Conservation (phyloP, 768 basidiomycete species). For the Pleurotus ostreatus region DNA sequence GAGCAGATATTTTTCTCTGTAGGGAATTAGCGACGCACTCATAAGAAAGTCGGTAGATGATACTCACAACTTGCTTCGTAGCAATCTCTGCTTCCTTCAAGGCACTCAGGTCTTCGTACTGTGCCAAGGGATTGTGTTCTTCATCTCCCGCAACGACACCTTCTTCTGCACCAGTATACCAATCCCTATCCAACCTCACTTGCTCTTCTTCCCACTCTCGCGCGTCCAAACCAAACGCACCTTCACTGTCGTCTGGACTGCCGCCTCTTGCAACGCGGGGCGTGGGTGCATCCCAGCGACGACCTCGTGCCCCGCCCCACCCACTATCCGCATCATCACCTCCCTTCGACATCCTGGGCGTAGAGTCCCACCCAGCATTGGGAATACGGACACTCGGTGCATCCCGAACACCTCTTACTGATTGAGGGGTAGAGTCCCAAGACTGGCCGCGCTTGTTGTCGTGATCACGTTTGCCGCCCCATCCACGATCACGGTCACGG, state of each 20-base stretch:
- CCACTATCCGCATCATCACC: constrained; percentile 56
- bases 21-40: neutral
- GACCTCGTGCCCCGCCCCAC: constrained; percentile 57
- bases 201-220: constrained; percentile 99
- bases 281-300: constrained; percentile 81
- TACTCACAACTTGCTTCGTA: constrained; percentile 66
- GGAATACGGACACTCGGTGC: constrained; percentile 86
- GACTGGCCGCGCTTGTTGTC: constrained; percentile 21
- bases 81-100: constrained; percentile 73
- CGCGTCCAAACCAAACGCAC: constrained; percentile 60
- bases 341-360: constrained; percentile 57
- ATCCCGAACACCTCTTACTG: constrained; percentile 40
- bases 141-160: constrained; percentile 84
- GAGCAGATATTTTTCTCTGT: constrained; percentile 86
- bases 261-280: constrained; percentile 63
- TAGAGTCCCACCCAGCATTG: constrained; percentile 93
- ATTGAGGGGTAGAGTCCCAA: constrained; percentile 64
- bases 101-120: constrained; percentile 81
- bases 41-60: too few species aligned
- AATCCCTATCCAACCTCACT: constrained; percentile 85
- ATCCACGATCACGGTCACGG: constrained; percentile 57
- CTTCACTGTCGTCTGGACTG: constrained; percentile 68
- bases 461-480: constrained; percentile 38
- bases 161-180: constrained; percentile 93
- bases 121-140: constrained; percentile 87